These are phyloP conservation scores for Beta lomatogona DNA, from an alignment of 179 eudicot species.

Conservation along the genomic window DNA sequence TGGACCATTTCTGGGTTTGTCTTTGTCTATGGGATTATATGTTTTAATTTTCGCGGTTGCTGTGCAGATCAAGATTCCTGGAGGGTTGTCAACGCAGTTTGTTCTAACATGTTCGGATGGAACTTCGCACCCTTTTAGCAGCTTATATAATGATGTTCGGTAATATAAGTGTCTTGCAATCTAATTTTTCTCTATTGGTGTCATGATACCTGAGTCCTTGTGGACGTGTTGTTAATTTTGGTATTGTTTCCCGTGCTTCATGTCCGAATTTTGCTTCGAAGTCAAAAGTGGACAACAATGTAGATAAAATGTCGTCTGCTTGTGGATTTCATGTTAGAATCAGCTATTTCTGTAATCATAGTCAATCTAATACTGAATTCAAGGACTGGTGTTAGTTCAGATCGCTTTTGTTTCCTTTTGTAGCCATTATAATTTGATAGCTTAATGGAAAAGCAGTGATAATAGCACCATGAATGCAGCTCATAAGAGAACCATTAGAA, in stretches of 20 bases:
- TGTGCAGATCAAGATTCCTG: conserved; percentile 83
- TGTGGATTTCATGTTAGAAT: not conserved
- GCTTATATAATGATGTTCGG: conserved; percentile 64
- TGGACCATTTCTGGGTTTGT: not conserved
- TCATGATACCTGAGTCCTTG: not conserved
- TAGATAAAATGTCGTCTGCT: not conserved
- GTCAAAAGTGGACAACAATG: not conserved
- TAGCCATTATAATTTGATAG: not conserved
- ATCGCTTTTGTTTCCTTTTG: too few relatives aligned
- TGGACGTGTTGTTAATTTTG: conserved; percentile 1
- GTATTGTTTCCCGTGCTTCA: not conserved
- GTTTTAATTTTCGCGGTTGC: not conserved
- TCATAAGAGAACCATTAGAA: not conserved
- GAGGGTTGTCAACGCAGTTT: conserved; percentile 73
- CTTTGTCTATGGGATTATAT: not conserved
- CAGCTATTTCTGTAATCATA: not conserved
- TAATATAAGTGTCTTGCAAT: conserved; percentile 31
- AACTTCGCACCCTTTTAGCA: conserved; percentile 72
- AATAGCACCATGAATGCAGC: not conserved
- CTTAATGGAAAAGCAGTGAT: not conserved
- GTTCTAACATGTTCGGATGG: conserved; percentile 76
- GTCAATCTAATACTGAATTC: not conserved
- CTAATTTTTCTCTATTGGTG: conserved; percentile 2
- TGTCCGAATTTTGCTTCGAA: not conserved
- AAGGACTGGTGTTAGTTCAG: not conserved